These are phyloP conservation scores for Coemansia linderi DNA, from an alignment of 371 early-diverging fungal species.

Conservation along the genomic window DNA sequence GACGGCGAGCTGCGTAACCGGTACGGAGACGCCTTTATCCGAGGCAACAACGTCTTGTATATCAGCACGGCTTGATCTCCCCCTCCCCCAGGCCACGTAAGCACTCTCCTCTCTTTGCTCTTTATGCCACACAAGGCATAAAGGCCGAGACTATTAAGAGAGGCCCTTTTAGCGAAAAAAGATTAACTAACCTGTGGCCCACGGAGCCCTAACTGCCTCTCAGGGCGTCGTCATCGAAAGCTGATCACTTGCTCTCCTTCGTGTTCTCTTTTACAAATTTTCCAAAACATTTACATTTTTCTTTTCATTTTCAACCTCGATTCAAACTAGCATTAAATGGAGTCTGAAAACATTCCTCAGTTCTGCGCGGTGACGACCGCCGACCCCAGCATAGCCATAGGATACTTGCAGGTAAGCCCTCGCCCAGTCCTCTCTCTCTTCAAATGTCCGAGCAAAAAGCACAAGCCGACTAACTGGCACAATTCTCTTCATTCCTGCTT, in stretches of 20 bases:
- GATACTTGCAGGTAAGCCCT: slow-evolving; percentile 60
- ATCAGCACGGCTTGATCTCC: slow-evolving; percentile 35
- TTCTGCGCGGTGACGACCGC: slow-evolving; percentile 69
- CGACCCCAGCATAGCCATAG: slow-evolving; percentile 61
- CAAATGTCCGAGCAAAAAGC: too few relatives aligned
- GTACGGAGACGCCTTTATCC: slow-evolving; percentile 95
- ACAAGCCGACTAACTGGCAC: not conserved
- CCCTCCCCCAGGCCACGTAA: not conserved
- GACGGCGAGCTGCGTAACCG: slow-evolving; percentile 87
- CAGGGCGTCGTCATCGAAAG: not conserved
- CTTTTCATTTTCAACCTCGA: not conserved
- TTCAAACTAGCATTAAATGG: slow-evolving; percentile 19
- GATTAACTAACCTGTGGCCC: not conserved
- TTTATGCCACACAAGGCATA: not conserved
- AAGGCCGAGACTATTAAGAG: not conserved
- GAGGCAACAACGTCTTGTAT: slow-evolving; percentile 87
- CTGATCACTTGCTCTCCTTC: not conserved
- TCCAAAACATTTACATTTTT: not conserved
- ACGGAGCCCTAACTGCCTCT: not conserved
- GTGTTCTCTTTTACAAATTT: not conserved
- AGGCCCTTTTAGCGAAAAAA: not conserved
- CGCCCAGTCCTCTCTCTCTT: not conserved
- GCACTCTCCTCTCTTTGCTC: not conserved
- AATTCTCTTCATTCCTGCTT: not conserved
- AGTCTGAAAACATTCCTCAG: slow-evolving; percentile 53